Base-by-base conservation (phyloP, 306 rosid species). In the Citrullus mucosospermus region DNA sequence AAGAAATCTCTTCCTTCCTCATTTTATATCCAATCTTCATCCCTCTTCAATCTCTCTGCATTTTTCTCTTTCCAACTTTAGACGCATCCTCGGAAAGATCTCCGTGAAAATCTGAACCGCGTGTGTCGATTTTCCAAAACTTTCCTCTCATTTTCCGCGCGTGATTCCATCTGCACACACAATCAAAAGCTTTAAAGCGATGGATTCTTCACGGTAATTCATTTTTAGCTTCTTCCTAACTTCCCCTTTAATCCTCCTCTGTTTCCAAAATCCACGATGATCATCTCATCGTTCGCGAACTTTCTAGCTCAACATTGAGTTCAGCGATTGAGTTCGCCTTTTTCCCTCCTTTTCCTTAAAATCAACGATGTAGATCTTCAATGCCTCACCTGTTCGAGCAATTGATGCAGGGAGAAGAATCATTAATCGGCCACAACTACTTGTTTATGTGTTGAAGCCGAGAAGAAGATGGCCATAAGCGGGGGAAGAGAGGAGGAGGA, bases 401-500 rank as follows among this genome's bases (percentile, higher is more conserved):
- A 69, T 18, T 69, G 18, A 43, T 69, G 56, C 75, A 69, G 75
- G 75, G 32, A 39, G 53, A 59, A n/a, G 15, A 22, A 22, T 34
- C 2, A 22, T 28, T 18, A 5, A 60, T 60, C 39, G 77, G 16
- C 59, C 59, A 46, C 3, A 48, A 12, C 5, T 48, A 12, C 1
- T 11, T 70, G 56, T 70, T 13, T 48, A 22, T 50, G n/a, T 22
- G 18, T 73, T 72, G 56, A 44, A 14, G 65, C 17, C 11, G 68
- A n/a, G n/a, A 16, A 20, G 67, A 57, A 0, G 48, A 65, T 62
- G 75, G 36, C 60, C 62, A 50, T 60, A 4, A 22, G 53, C 46
- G 57, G 80, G n/a, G 75, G 75, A 65, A 69, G 75, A 48, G 76
- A 9, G 39, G 8, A 18, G 59, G 71, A 44, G 55, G 55, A 90